Percentiles rank a stretch among this genome's conserved stretches.
These are phyloP conservation scores for Ogataea minuta DNA, from an alignment of 805 yeast species.

Conservation along the genomic window DNA sequence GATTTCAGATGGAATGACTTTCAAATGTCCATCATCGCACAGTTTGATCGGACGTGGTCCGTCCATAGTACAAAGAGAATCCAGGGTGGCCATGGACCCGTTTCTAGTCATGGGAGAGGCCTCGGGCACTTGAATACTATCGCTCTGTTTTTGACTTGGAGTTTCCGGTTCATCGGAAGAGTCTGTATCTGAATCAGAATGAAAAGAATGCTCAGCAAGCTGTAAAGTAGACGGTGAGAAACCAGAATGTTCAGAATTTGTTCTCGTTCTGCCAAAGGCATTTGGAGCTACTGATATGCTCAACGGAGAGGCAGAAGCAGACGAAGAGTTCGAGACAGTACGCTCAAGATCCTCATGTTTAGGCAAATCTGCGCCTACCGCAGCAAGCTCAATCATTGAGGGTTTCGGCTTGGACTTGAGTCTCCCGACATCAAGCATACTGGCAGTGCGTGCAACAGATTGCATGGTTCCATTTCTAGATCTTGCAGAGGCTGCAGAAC, in stretches of 20 bases:
- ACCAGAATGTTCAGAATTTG: conserved; percentile 5
- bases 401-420: conserved; percentile 11
- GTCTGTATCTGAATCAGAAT: conserved; percentile 1
- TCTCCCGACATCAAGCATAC: conserved; percentile 18
- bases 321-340: conserved; percentile 4
- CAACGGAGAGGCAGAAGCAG: conserved; percentile 6
- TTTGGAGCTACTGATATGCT: conserved; percentile 2
- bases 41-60: conserved; percentile 24
- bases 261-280: neutral
- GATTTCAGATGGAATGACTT: conserved; percentile 26
- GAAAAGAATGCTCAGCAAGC: neutral
- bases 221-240: conserved; percentile 7
- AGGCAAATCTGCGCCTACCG: conserved; percentile 5
- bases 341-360: conserved; percentile 9
- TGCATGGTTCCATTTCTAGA: conserved; percentile 14
- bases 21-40: conserved; percentile 19
- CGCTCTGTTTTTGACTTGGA: neutral
- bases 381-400: conserved; percentile 15
- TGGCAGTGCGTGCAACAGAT: conserved; percentile 9
- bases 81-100: conserved; percentile 17
- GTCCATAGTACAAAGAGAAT: conserved; percentile 24
- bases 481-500: conserved; percentile 18
- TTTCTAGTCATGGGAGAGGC: conserved; percentile 10
- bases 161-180: conserved; percentile 4
- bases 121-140: neutral